Percentiles rank a stretch among this genome's conserved stretches.
These are phyloP conservation scores for Septoria linicola DNA, from an alignment of 2,329 filamentous ascomycete species.

Conservation along the genomic window DNA sequence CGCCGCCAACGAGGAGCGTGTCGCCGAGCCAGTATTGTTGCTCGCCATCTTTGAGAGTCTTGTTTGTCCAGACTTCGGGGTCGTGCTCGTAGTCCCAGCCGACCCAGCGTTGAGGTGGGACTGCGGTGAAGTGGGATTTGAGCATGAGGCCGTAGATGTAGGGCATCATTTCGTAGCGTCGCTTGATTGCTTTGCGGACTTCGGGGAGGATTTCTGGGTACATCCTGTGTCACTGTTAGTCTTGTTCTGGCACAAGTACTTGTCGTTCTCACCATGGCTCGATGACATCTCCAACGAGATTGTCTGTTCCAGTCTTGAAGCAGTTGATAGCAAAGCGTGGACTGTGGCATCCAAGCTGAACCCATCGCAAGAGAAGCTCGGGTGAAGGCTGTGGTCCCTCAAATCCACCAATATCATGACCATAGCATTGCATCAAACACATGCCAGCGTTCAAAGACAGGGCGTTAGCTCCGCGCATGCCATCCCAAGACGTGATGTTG, in stretches of 20 bases:
- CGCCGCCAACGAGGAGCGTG: conserved; percentile 63
- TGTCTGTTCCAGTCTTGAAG: conserved; percentile 70
- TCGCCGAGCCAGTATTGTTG: conserved; percentile 73
- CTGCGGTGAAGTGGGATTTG: conserved; percentile 59
- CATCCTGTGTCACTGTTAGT: conserved; percentile 52
- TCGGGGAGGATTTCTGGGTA: conserved; percentile 65
- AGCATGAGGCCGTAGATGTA: conserved; percentile 68
- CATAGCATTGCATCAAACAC: conserved; percentile 62
- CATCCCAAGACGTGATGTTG: conserved; percentile 71
- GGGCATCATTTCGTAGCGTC: conserved; percentile 69
- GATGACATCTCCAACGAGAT: conserved; percentile 68
- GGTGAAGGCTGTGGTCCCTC: conserved; percentile 70
- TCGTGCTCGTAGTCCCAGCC: conserved; percentile 72
- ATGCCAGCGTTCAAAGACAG: conserved; percentile 67
- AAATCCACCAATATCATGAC: conserved; percentile 74
- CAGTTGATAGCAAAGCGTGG: conserved; percentile 75
- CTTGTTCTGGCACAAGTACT: neutral
- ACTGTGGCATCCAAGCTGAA: conserved; percentile 69
- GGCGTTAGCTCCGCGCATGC: conserved; percentile 70
- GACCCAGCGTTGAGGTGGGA: conserved; percentile 68
- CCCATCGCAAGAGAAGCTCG: conserved; percentile 70
- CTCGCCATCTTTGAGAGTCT: conserved; percentile 61
- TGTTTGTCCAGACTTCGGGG: conserved; percentile 61
- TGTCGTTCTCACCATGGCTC: conserved; percentile 60
- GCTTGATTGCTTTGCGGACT: conserved; percentile 64